Conservation (phyloP, 2,329 filamentous ascomycete species). For the Gremmenia infestans region DNA sequence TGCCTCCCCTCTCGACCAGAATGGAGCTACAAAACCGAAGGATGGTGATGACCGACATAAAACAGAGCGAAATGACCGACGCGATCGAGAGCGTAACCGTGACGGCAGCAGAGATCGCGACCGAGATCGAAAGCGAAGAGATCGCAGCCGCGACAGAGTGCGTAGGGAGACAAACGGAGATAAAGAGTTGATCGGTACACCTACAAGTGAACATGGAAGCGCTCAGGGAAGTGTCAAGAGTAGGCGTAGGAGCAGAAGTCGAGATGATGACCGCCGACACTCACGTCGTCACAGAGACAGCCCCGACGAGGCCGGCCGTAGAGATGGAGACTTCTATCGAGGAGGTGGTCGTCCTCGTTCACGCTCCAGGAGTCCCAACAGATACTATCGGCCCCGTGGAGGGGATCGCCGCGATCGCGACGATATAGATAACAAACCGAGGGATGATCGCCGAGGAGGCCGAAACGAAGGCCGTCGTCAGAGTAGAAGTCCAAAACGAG, state of each 20-base stretch:
- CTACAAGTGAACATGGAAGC: slow-evolving; percentile 70
- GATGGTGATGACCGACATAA: slow-evolving; percentile 55
- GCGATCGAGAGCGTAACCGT: slow-evolving; percentile 52
- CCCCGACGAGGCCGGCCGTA: slow-evolving; percentile 40
- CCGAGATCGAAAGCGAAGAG: slow-evolving; percentile 51
- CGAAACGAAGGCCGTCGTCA: slow-evolving; percentile 35
- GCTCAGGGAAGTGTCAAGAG: slow-evolving; percentile 67
- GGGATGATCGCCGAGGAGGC: slow-evolving; percentile 38
- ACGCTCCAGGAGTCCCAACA: slow-evolving; percentile 66
- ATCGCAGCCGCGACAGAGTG: slow-evolving; percentile 50
- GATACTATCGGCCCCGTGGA: slow-evolving; percentile 47
- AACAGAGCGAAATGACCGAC: slow-evolving; percentile 46
- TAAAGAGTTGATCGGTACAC: slow-evolving; percentile 58
- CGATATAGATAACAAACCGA: slow-evolving; percentile 42
- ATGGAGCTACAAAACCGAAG: slow-evolving; percentile 39
- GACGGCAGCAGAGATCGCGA: slow-evolving; percentile 52
- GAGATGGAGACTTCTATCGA: slow-evolving; percentile 66
- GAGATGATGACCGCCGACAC: slow-evolving; percentile 69
- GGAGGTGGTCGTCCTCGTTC: slow-evolving; percentile 59
- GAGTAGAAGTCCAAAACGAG: slow-evolving; percentile 38
- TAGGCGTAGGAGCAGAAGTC: slow-evolving; percentile 74
- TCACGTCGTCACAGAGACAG: slow-evolving; percentile 65
- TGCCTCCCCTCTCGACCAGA: slow-evolving; percentile 43
- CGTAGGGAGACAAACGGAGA: slow-evolving; percentile 41
- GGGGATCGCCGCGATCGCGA: slow-evolving; percentile 46